phyloP scores from a whole-genome alignment of 208 protist genomes.

The Leishmania tropica region DNA sequence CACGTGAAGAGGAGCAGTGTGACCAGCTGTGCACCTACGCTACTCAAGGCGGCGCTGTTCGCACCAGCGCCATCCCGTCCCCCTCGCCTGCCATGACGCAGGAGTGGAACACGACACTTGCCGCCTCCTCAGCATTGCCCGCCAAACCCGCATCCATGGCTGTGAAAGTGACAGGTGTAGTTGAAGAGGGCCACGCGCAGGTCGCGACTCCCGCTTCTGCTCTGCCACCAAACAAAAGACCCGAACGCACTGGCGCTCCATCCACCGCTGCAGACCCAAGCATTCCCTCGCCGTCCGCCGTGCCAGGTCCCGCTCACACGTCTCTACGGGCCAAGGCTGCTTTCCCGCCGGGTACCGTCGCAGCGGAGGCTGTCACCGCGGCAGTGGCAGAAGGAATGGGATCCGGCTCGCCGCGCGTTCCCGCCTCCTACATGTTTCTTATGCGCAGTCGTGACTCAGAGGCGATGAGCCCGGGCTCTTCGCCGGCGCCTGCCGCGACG shows the following conservation, averaged over 20 bases:
- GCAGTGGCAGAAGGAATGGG: background rate
- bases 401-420: constrained; percentile 10
- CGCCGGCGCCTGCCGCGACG: constrained; percentile 4
- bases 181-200: background rate
- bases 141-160: background rate
- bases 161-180: background rate
- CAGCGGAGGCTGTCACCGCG: background rate
- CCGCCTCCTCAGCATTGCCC: background rate
- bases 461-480: constrained; percentile 14
- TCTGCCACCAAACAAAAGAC: background rate
- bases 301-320: too few species aligned
- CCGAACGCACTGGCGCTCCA: background rate
- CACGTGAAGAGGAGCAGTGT: constrained; percentile 37
- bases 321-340: too few species aligned
- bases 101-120: constrained; percentile 19
- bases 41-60: background rate
- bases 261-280: background rate
- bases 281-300: background rate
- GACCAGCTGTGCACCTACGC: constrained; percentile 9
- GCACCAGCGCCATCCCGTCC: constrained; percentile 7
- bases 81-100: constrained; percentile 7
- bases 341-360: background rate
- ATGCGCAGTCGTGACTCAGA: constrained; percentile 39
- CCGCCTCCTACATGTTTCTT: constrained; percentile 43
- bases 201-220: background rate